These are phyloP conservation scores for Agrocybe chaxingu DNA, from an alignment of 768 basidiomycete genomes.

Conservation along the genomic window DNA sequence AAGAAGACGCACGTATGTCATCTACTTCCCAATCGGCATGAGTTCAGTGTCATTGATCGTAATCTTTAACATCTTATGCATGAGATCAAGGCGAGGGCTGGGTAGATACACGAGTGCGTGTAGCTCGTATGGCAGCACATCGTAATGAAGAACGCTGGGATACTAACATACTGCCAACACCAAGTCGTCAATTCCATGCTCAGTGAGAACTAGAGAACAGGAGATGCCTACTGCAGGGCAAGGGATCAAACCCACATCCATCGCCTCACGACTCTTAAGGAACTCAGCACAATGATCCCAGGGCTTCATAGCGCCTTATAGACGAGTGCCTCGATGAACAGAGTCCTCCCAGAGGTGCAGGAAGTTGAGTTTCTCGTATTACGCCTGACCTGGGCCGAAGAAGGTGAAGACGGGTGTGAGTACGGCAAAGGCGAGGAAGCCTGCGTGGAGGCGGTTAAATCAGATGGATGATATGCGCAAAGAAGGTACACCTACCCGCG, in stretches of 20 bases:
- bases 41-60: constrained; percentile 73
- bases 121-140: constrained; percentile 37
- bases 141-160: constrained; percentile 58
- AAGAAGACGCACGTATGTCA: constrained; percentile 62
- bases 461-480: background rate
- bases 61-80: too few species aligned
- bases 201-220: constrained; percentile 1
- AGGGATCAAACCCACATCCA: constrained; percentile 65
- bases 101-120: too few species aligned
- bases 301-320: constrained; percentile 22
- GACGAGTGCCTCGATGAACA: constrained; percentile 34
- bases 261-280: constrained; percentile 58
- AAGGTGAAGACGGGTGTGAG: constrained; percentile 35
- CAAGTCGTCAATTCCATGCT: constrained; percentile 14
- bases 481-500: constrained; percentile 44
- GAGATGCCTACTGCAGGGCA: constrained; percentile 63
- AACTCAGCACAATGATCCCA: constrained; percentile 61
- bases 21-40: constrained; percentile 54
- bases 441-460: constrained; percentile 18
- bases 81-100: too few species aligned
- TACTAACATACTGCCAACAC: constrained; percentile 39
- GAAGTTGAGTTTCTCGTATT: constrained; percentile 43
- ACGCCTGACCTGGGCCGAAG: too few species aligned
- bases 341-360: constrained; percentile 70
- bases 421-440: constrained; percentile 57